Percentiles rank a stretch among this genome's conserved stretches.
These are phyloP conservation scores for Arabidopsis hybrid DNA, from an alignment of 441 rosid species.

Conservation along the genomic window DNA sequence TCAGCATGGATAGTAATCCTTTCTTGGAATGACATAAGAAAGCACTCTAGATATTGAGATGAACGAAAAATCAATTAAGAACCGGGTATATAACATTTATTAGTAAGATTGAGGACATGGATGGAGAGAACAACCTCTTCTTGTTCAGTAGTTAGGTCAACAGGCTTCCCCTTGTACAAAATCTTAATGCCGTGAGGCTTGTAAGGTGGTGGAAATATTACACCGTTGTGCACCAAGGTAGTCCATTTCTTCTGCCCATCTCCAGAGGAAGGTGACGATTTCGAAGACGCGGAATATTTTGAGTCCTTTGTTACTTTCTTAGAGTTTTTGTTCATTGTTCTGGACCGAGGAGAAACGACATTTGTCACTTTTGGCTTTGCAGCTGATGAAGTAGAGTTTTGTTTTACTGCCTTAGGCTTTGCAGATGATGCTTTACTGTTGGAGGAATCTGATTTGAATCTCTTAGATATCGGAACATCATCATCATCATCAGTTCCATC, in stretches of 20 bases:
- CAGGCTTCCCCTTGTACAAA: conserved; percentile 75
- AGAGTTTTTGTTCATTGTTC: conserved; percentile 54
- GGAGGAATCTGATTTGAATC: conserved; percentile 62
- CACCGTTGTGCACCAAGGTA: conserved; percentile 94
- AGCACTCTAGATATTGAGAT: conserved; percentile 11
- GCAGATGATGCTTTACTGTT: conserved; percentile 55
- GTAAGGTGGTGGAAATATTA: conserved; percentile 94
- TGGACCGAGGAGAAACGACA: conserved; percentile 60
- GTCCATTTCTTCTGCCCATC: conserved; percentile 99
- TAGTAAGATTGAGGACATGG: conserved; percentile 16
- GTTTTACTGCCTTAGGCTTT: conserved; percentile 46
- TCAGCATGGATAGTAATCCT: conserved; percentile 20
- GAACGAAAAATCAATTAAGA: conserved; percentile 9
- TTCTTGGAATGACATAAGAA: conserved; percentile 25
- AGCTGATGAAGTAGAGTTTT: conserved; percentile 37
- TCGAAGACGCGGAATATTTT: conserved; percentile 69
- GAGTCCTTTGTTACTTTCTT: conserved; percentile 68
- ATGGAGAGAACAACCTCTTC: conserved; percentile 64
- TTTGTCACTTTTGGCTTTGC: conserved; percentile 57
- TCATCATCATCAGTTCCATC: conserved; percentile 70
- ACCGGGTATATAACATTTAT: not conserved
- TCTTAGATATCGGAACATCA: conserved; percentile 71
- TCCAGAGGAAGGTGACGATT: conserved; percentile 70
- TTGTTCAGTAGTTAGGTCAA: conserved; percentile 81
- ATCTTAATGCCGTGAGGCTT: conserved; percentile 89